Conservation (phyloP, 1,139 yeast species). For the Meyerozyma carpophila region DNA sequence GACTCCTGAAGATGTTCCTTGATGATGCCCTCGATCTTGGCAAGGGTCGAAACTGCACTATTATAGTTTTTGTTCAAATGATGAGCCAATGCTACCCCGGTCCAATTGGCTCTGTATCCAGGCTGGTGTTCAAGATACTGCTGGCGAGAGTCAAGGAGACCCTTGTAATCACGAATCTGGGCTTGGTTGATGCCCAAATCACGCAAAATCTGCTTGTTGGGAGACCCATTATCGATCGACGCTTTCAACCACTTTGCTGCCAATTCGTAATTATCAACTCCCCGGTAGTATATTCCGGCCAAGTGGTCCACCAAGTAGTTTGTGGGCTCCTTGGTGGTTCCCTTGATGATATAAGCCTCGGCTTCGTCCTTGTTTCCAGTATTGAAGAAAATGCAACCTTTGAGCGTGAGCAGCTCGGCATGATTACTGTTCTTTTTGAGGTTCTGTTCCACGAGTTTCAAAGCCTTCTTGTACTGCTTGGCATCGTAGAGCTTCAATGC, state of each 20-base stretch:
- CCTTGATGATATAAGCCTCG: conserved; percentile 53
- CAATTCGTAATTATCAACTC: conserved; percentile 62
- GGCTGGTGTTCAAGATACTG: conserved; percentile 69
- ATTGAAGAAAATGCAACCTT: conserved; percentile 59
- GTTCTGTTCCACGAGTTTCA: conserved; percentile 69
- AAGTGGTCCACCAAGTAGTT: conserved; percentile 79
- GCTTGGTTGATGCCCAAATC: conserved; percentile 79
- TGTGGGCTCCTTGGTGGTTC: conserved; percentile 49
- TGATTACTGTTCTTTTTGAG: conserved; percentile 72
- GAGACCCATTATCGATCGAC: conserved; percentile 76
- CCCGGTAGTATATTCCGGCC: conserved; percentile 77
- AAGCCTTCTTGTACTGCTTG: conserved; percentile 82
- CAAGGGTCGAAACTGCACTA: conserved; percentile 66
- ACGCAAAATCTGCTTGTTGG: conserved; percentile 72
- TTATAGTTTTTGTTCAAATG: conserved; percentile 64
- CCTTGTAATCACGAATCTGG: conserved; percentile 70
- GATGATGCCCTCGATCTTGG: conserved; percentile 69
- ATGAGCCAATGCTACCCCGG: conserved; percentile 81
- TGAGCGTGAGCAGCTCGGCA: conserved; percentile 79
- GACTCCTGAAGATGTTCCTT: conserved; percentile 61
- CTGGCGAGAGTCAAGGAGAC: conserved; percentile 59
- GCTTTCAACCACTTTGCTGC: conserved; percentile 77
- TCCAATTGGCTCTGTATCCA: conserved; percentile 90
- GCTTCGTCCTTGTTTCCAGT: conserved; percentile 61
- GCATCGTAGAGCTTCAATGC: conserved; percentile 79